Evolutionary conservation across 805 yeast species (phyloP), one percentile per base, ranked within the genome.

Genomic region (Cyberlindnera amylophila): DNA sequence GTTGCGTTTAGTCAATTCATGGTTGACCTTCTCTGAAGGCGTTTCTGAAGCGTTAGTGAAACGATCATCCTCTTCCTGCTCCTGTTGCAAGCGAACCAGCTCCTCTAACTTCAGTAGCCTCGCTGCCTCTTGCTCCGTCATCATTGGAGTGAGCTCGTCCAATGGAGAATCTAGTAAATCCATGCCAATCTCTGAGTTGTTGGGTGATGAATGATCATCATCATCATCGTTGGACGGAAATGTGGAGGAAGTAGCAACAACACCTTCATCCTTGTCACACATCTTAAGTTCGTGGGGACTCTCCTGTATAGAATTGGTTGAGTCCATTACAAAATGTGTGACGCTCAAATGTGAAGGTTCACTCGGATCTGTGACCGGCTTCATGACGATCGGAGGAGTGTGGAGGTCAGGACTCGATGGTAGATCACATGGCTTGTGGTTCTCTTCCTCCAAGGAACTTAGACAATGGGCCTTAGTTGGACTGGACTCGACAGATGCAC

Each of bases 1-100:
- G 29, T 38, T 38, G 9, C 10, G n/a, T n/a, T 17, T 16, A 11
- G 41, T 38, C 5, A 32, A 23, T 17, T 24, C 34, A 8, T 13
- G n/a, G 14, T 14, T 32, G 26, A 18, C 11, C 27, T 17, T 38
- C 21, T 38, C 41, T 10, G 41, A 38, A 13, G 41, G 36, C 5
- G 41, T 38, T 19, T 38, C 41, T 24, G 41, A 30, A 9, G 18
- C 19, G 6, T 11, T 15, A 5, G 11, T 30, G 30, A 13, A 11
- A 27, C 30, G 10, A 12, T 27, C 30, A 6, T 27, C 30, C 30
- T 27, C 30, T 27, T 27, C 14, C 10, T 27, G 30, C 30, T 27
- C 24, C 24, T 21, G 24, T 21, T 21, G 24, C 6, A 21, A 9
- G 9, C 24, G 24, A 9, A 21, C 24, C 24, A 21, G 24, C 24